Evolutionary conservation across 2,329 filamentous ascomycete species (phyloP).

Genomic region (Paecilomyces sp.): DNA sequence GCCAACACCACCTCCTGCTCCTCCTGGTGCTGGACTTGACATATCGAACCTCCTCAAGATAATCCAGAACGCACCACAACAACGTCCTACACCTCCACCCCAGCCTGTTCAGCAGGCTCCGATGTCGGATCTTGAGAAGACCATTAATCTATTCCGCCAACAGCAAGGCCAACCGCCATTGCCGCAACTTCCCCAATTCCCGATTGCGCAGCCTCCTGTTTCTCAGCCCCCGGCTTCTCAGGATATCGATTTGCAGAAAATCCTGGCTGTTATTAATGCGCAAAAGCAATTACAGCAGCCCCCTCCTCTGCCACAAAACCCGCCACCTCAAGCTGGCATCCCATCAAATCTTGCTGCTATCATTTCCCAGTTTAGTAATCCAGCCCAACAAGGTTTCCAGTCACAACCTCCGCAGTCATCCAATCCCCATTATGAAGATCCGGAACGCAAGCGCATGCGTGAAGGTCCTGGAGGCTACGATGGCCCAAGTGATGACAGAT

Average conservation of each 20-base stretch:
- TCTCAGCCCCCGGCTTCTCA: constrained; percentile 17
- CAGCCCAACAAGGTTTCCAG: constrained; percentile 14
- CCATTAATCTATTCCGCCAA: constrained; percentile 33
- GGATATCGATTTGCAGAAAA: constrained; percentile 29
- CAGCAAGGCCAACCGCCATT: constrained; percentile 20
- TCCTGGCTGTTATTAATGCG: constrained; percentile 31
- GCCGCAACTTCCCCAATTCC: constrained; percentile 18
- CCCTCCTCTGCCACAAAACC: constrained; percentile 10
- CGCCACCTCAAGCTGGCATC: constrained; percentile 20
- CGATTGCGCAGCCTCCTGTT: constrained; percentile 11
- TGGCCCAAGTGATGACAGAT: constrained; percentile 22
- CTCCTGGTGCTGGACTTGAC: constrained; percentile 22
- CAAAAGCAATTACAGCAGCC: constrained; percentile 30
- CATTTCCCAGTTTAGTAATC: constrained; percentile 23
- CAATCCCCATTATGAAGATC: constrained; percentile 27
- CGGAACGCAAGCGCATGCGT: constrained; percentile 34
- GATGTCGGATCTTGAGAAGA: constrained; percentile 24
- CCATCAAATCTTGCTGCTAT: constrained; percentile 28
- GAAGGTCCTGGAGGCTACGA: constrained; percentile 25
- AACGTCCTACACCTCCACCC: constrained; percentile 22
- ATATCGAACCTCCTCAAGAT: constrained; percentile 35
- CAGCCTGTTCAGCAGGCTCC: constrained; percentile 18
- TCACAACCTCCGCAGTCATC: constrained; percentile 10
- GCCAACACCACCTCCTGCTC: constrained; percentile 9
- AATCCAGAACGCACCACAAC: constrained; percentile 26